Percentiles rank a stretch among this genome's conserved stretches.
These are phyloP conservation scores for Podaxis mareebaensis DNA, from an alignment of 768 basidiomycete genomes.

Conservation along the genomic window DNA sequence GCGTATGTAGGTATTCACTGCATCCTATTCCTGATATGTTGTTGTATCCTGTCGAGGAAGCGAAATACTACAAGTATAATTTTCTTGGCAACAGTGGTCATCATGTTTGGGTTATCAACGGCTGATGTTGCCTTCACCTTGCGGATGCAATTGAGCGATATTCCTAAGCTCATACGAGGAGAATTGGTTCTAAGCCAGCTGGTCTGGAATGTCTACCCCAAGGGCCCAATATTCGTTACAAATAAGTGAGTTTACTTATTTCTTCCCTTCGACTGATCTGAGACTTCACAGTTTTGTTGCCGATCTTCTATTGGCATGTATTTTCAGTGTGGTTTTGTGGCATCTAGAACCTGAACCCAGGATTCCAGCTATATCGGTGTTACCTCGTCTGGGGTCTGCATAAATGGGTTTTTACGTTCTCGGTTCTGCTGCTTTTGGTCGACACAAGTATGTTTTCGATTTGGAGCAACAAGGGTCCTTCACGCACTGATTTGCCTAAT, in stretches of 20 bases:
- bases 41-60: slow-evolving; percentile 30
- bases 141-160: slow-evolving; percentile 10
- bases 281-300: slow-evolving; percentile 10
- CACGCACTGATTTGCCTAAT: background rate
- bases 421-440: slow-evolving; percentile 30
- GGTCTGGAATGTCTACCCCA: slow-evolving; percentile 27
- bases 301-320: slow-evolving; percentile 14
- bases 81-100: slow-evolving; percentile 28
- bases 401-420: slow-evolving; percentile 27
- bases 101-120: slow-evolving; percentile 37
- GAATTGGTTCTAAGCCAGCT: slow-evolving; percentile 20
- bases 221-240: slow-evolving; percentile 36
- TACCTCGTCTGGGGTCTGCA: slow-evolving; percentile 39
- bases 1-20: slow-evolving; percentile 32
- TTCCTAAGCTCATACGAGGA: slow-evolving; percentile 29
- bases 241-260: slow-evolving; percentile 33
- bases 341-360: background rate
- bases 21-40: slow-evolving; percentile 36
- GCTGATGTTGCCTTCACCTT: slow-evolving; percentile 33
- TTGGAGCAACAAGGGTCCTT: background rate
- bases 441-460: slow-evolving; percentile 30
- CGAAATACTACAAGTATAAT: slow-evolving; percentile 26
- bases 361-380: slow-evolving; percentile 31
- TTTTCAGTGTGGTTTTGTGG: background rate
- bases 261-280: background rate